Base-by-base conservation (phyloP, 108 stramenopile genomes). In the Fragilaria radians region DNA sequence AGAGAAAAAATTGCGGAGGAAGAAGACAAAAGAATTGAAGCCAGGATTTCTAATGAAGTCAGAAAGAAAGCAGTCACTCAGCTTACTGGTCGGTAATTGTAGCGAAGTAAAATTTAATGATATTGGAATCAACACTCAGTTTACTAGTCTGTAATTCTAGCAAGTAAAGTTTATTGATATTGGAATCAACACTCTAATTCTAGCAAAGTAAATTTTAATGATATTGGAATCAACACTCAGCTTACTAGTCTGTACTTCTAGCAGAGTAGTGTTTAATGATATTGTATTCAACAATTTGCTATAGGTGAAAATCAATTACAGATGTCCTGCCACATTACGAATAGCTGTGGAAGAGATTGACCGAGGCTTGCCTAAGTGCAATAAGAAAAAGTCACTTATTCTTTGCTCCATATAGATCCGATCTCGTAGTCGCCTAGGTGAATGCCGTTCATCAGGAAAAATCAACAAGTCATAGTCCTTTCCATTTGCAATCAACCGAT, bases 361-460 rank as follows among this genome's bases (percentile, higher is more conserved):
- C 11, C 36, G 36, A 14, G 55, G 28, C 55, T 42, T 7, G 36
- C 36, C 49, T 45, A 79, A 52, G 52, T 74, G 59, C 52, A 58
- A 61, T 26, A 78, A 27, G 33, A 88, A 81, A 56, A 73, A 88
- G 61, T 82, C 86, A 17, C 71, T 63, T 31, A 94, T 88, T 31
- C 83, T 70, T 58, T 88, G 73, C 54, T 94, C 93, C 85, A 91
- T 80, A 52, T 87, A 95, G 1, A 86, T 69, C 1, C 86, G 79
- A 72, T 88, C 96, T 36, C 83, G 82, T 5, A 90, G 52, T 23
- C 88, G 73, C 45, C 94, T 80, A 7, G 94, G 96, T 1, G 86
- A 86, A 69, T 97, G 96, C 22, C 96, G 72, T 73, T 95, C 96
- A 32, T 86, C 84, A 5, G 96, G 96, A 62, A 97, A 94, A 0